These are phyloP conservation scores for Gilbertella persicaria DNA, from an alignment of 371 early-diverging fungal genomes.

Conservation along the genomic window DNA sequence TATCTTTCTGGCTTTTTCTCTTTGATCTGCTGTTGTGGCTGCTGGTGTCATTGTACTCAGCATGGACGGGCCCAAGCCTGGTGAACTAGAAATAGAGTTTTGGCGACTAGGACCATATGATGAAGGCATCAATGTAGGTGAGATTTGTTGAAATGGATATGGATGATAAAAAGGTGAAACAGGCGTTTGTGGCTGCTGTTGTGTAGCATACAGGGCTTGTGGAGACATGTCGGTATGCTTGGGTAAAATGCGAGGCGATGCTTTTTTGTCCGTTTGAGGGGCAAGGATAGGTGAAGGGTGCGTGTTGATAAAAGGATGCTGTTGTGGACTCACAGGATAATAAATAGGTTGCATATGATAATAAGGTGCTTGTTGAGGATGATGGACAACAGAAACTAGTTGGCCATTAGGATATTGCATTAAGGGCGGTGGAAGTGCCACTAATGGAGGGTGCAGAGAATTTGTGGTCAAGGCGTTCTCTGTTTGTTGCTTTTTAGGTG, in stretches of 20 bases:
- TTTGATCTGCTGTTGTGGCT: constrained; percentile 39
- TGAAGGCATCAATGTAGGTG: constrained; percentile 15
- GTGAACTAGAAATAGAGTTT: constrained; percentile 15
- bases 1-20: constrained; percentile 65
- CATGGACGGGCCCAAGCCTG: constrained; percentile 16
- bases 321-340: constrained; percentile 20
- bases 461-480: background rate
- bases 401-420: constrained; percentile 24
- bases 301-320: constrained; percentile 8
- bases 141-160: constrained; percentile 17
- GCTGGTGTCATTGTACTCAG: background rate
- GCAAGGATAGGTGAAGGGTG: background rate
- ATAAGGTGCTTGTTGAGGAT: constrained; percentile 15
- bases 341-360: constrained; percentile 16
- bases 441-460: background rate
- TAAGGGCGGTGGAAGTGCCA: constrained; percentile 20
- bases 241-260: constrained; percentile 18
- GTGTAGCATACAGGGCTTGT: background rate
- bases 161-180: constrained; percentile 24
- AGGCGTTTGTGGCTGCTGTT: constrained; percentile 25
- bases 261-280: constrained; percentile 35
- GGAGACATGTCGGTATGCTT: constrained; percentile 4
- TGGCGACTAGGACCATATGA: constrained; percentile 7
- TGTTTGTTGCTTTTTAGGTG: constrained; percentile 5
- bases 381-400: constrained; percentile 9